These are phyloP conservation scores for Glycyrrhiza uralensis DNA, from an alignment of 306 rosid genomes.

Conservation along the genomic window DNA sequence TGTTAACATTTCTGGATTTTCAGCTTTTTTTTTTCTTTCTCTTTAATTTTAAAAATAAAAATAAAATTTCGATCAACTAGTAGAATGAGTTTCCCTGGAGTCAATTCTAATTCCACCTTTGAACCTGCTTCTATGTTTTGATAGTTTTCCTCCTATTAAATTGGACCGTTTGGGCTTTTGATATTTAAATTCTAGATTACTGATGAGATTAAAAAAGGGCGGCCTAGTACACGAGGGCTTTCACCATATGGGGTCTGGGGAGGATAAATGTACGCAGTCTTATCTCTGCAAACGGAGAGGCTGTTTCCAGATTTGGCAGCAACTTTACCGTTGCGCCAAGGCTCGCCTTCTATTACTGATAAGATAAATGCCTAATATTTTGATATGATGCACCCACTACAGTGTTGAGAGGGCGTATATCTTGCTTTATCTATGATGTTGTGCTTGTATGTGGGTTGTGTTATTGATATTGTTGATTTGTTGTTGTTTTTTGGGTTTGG, in stretches of 20 bases:
- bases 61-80: background rate
- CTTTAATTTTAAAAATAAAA: background rate
- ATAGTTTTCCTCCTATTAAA: background rate
- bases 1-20: background rate
- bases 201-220: no score
- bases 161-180: background rate
- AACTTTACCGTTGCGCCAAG: no score
- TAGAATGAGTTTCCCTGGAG: background rate
- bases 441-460: conserved; percentile 1
- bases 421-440: background rate
- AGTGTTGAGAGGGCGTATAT: background rate
- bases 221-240: no score
- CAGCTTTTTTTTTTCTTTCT: background rate
- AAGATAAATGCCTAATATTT: background rate
- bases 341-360: no score
- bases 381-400: background rate
- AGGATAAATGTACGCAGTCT: no score
- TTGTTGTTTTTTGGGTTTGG: background rate
- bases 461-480: background rate
- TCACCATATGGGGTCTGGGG: no score
- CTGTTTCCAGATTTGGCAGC: no score
- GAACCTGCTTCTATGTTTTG: background rate
- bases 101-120: background rate
- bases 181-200: background rate
- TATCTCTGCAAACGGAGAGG: no score